Evolutionary conservation across 108 stramenopile species (phyloP), one percentile per base, ranked within the genome.

Genomic region (Skeletonema marinoi): DNA sequence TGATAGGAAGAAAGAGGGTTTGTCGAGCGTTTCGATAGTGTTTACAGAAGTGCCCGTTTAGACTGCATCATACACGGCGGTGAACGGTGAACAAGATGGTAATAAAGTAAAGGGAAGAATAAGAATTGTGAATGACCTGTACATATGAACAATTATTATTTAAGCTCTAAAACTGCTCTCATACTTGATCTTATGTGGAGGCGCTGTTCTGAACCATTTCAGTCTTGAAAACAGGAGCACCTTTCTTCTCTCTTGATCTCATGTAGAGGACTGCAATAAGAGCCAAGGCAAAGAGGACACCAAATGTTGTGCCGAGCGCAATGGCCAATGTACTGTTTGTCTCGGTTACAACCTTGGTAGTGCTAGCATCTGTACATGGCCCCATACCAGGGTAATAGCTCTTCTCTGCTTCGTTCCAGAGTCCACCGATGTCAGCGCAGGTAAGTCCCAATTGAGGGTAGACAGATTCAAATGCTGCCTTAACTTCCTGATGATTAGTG

Each of bases 381-480:
- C 70, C 78, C 61, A 78, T 78, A 13, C 72, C 84, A 11, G 54
- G 36, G 36, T 69, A 74, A 41, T 85, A 87, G 1, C 61, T 21
- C 7, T 64, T 71, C 8, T 13, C 78, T 29, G 60, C 58, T 54
- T 90, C 77, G 42, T 68, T 65, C 78, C 66, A 86, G 42, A 90
- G 66, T 4, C 94, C 94, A 42, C 94, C 94, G 29, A 95, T 69
- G 29, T 92, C 84, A 6, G 65, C 70, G 60, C 91, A 87, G 14
- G 68, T 76, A 41, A 95, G 81, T 12, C 88, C 88, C 71, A 95
- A 46, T 54, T 81, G 83, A 14, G 54, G 58, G 77, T 93, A 93
- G 36, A 81, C 78, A 38, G 67, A 81, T 64, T 93, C 94, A 35
- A 95, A 87, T 7, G 92, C 89, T 1, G 54, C 61, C 86, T 88